Evolutionary conservation across 306 rosid genomes (phyloP).

Genomic region (Vicia villosa): DNA sequence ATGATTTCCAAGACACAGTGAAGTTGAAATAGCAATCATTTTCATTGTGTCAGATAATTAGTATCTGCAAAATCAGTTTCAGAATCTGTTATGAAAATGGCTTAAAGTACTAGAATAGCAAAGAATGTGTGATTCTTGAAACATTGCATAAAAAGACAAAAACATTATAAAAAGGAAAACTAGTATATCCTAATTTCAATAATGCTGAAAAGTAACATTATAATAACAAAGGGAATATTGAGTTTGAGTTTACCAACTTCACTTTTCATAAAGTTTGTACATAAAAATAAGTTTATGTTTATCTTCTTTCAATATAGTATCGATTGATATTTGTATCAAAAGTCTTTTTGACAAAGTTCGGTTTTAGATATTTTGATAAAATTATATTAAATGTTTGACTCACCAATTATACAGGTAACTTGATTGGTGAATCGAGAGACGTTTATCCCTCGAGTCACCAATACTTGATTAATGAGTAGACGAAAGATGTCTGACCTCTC

Average conservation of each 20-base stretch:
- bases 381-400: too few relatives aligned
- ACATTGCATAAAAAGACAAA: slow-evolving; percentile 18
- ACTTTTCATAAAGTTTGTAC: neutral
- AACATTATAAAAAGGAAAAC: neutral
- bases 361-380: neutral
- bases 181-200: neutral
- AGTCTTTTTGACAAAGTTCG: too few relatives aligned
- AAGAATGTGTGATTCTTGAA: slow-evolving; percentile 8
- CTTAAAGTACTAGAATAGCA: neutral
- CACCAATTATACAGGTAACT: too few relatives aligned
- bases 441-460: too few relatives aligned
- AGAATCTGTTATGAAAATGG: slow-evolving; percentile 1
- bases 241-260: neutral
- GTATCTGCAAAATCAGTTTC: slow-evolving; percentile 7
- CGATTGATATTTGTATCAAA: neutral
- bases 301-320: neutral
- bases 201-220: neutral
- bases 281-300: neutral
- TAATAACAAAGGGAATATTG: neutral
- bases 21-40: slow-evolving; percentile 27
- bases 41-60: slow-evolving; percentile 31
- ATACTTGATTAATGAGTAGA: too few relatives aligned
- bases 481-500: too few relatives aligned
- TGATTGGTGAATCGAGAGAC: neutral
- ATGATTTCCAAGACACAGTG: slow-evolving; percentile 42